Evolutionary conservation across 495 filamentous ascomycete genomes (phyloP), one percentile per base, ranked within the genome.

Genomic region (Daldinia caldariorum): DNA sequence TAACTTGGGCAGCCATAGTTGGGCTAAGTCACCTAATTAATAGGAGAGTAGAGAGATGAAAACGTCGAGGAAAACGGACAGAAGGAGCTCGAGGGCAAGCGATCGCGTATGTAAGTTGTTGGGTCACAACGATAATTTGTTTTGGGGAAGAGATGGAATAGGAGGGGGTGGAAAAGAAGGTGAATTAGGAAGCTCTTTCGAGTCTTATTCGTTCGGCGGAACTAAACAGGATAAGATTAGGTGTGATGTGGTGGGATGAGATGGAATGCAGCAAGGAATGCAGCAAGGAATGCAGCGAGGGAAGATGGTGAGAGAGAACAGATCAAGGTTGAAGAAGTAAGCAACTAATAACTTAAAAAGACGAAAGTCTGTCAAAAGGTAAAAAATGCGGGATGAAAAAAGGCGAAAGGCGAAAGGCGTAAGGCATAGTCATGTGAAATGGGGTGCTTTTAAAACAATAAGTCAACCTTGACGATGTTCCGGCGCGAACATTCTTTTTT

Each of bases 1-100:
- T 93, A 61, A 91, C 86, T 72, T 82, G 79, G 20, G 75, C 67
- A 70, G 79, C 73, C 81, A 83, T 83, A 53, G 76, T 74, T 54
- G 35, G 31, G 53, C 45, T 43, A 12, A 41, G 47, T 41, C 47
- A 51, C 14, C 38, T 29, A 35, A 14, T 13, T 37, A 29, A 57
- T 29, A 65, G 16, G 16, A 55, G 18, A 22, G 35, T 60, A 41
- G 13, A 41, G 16, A 67, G 45, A 61, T 63, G 66, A 26, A 6
- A 29, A 37, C 64, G 13, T 43, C 18, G 51, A 53, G n/a, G 43
- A 43, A 61, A 41, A 47, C 35, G 43, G 58, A 38, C 26, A 29
- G 18, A 32, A 20, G 38, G 37, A 72, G 57, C 39, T 61, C 61
- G 18, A 60, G 45, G 18, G 16, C 32, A 38, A 60, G 63, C 38